These are phyloP conservation scores for Antrodiella citrinella DNA, from an alignment of 768 basidiomycete genomes.

Conservation along the genomic window DNA sequence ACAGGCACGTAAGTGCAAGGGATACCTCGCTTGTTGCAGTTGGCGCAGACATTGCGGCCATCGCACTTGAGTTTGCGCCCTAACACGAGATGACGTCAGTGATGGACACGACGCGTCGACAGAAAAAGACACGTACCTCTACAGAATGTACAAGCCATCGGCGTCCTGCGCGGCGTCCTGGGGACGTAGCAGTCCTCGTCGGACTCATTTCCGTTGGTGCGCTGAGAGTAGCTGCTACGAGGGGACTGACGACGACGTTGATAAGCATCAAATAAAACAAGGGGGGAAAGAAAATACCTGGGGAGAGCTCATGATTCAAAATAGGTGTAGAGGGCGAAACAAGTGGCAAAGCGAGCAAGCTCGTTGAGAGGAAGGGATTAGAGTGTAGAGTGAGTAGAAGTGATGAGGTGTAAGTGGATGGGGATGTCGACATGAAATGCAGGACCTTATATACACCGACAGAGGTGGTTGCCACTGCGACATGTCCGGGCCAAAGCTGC, in stretches of 20 bases:
- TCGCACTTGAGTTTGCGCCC: constrained; percentile 72
- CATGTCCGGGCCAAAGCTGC: background rate
- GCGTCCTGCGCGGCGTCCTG: constrained; percentile 36
- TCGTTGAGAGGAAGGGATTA: background rate
- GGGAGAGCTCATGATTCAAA: background rate
- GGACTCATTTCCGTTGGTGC: constrained; percentile 13
- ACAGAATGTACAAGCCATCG: constrained; percentile 73
- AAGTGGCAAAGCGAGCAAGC: background rate
- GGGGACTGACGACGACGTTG: background rate
- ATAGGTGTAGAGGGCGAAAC: background rate
- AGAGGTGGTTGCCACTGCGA: background rate
- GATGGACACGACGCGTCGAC: background rate
- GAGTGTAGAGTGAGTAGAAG: background rate
- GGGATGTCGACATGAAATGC: background rate
- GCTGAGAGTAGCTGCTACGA: background rate
- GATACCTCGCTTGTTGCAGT: constrained; percentile 53
- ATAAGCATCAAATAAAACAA: background rate
- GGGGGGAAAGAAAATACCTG: background rate
- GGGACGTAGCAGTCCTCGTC: constrained; percentile 20
- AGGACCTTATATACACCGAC: background rate
- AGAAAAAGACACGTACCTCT: constrained; percentile 36
- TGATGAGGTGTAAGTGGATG: background rate
- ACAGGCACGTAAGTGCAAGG: constrained; percentile 59
- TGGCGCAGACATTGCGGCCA: constrained; percentile 57
- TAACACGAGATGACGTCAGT: constrained; percentile 17